A percentile compares a stretch with the other conserved stretches of the same genome.
These are phyloP conservation scores for Helichrysum umbraculigerum DNA, from an alignment of 129 eudicot genomes.

Conservation along the genomic window DNA sequence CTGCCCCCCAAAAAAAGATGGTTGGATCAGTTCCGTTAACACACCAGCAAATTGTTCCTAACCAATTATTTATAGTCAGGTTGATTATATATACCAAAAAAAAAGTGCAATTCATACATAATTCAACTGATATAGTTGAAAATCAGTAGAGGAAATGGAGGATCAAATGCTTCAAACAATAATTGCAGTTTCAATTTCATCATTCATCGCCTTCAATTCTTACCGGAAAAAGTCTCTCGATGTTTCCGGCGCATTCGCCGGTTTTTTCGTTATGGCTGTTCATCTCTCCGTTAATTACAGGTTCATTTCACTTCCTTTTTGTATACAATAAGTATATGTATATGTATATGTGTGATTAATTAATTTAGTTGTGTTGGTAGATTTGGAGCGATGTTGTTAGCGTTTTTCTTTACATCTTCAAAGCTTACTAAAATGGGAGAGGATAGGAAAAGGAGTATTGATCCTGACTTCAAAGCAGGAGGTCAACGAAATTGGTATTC, in stretches of 20 bases:
- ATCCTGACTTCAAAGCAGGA: slow-evolving; percentile 85
- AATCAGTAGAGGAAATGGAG: slow-evolving; percentile 43
- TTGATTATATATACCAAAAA: too few relatives aligned
- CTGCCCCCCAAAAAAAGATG: background rate
- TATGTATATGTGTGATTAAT: background rate
- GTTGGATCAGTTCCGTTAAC: background rate
- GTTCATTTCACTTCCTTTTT: slow-evolving; percentile 24
- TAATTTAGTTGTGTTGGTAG: slow-evolving; percentile 33
- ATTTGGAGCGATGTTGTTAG: slow-evolving; percentile 85
- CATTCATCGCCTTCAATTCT: slow-evolving; percentile 55
- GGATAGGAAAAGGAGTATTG: slow-evolving; percentile 66
- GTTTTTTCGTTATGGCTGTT: slow-evolving; percentile 72
- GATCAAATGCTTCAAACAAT: slow-evolving; percentile 37
- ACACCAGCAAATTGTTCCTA: too few relatives aligned
- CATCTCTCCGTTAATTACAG: slow-evolving; percentile 79
- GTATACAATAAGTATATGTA: background rate
- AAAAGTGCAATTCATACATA: background rate
- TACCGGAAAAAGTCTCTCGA: slow-evolving; percentile 73
- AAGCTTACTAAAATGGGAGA: slow-evolving; percentile 83
- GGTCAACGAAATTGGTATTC: slow-evolving; percentile 94
- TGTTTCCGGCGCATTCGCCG: slow-evolving; percentile 80
- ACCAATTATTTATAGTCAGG: too few relatives aligned
- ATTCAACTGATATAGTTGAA: background rate
- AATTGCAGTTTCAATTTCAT: slow-evolving; percentile 51
- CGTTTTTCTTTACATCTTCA: slow-evolving; percentile 85